These are phyloP conservation scores for Euphorbia celastroides DNA, from an alignment of 441 rosid species.

Conservation along the genomic window DNA sequence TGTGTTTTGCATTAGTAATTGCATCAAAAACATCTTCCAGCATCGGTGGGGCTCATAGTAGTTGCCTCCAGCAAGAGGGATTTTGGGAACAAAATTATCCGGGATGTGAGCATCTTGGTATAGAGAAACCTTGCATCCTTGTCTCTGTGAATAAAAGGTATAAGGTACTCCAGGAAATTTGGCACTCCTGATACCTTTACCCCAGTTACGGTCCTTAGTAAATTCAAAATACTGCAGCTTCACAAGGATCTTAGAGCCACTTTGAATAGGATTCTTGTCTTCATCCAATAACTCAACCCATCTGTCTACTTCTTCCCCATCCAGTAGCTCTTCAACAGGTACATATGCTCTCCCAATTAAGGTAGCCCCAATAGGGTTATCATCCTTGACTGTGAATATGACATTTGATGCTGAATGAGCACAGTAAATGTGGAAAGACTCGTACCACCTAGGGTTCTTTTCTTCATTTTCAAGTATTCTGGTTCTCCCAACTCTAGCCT, in stretches of 20 bases:
- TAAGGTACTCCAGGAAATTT: slow-evolving; percentile 92
- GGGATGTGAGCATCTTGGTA: slow-evolving; percentile 97
- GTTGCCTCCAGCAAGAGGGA: slow-evolving; percentile 93
- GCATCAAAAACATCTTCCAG: slow-evolving; percentile 95
- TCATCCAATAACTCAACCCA: slow-evolving; percentile 79
- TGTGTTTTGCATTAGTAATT: slow-evolving; percentile 69
- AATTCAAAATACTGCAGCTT: slow-evolving; percentile 73
- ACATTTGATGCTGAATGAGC: slow-evolving; percentile 78
- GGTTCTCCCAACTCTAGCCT: slow-evolving; percentile 95
- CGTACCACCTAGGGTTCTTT: slow-evolving; percentile 80
- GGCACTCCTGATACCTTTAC: slow-evolving; percentile 56
- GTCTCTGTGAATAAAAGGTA: slow-evolving; percentile 79
- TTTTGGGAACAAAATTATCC: slow-evolving; percentile 70
- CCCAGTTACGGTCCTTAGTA: slow-evolving; percentile 61
- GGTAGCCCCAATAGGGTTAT: slow-evolving; percentile 84
- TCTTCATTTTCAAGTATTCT: slow-evolving; percentile 55
- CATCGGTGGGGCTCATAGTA: slow-evolving; percentile 88
- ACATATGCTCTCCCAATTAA: slow-evolving; percentile 84
- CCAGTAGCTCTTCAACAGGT: slow-evolving; percentile 59
- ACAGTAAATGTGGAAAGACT: slow-evolving; percentile 92
- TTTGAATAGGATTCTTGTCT: slow-evolving; percentile 51
- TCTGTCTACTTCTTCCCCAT: slow-evolving; percentile 75
- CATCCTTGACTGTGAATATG: slow-evolving; percentile 84
- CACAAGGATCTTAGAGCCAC: slow-evolving; percentile 78
- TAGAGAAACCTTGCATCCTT: slow-evolving; percentile 80